phyloP scores from a whole-genome alignment of 2,329 filamentous ascomycete genomes.

The Byssoonygena ceratinophila region DNA sequence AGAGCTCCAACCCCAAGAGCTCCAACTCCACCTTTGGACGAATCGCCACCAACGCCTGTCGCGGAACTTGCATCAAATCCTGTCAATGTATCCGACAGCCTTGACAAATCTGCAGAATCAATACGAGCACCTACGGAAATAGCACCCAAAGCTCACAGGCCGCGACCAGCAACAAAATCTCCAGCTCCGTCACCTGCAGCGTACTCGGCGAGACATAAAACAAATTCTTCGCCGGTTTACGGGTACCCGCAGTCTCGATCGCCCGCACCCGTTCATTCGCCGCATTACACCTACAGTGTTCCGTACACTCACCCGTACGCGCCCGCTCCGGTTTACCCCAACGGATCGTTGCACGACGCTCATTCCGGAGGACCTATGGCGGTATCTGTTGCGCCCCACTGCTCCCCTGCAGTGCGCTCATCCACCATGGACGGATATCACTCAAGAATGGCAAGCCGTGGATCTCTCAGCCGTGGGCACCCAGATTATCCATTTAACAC shows the following conservation, averaged over 20 bases:
- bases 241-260: slow-evolving; percentile 21
- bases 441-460: slow-evolving; percentile 19
- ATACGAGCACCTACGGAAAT: slow-evolving; percentile 9
- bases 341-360: slow-evolving; percentile 22
- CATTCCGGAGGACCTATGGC: slow-evolving; percentile 20
- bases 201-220: slow-evolving; percentile 15
- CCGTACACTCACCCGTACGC: slow-evolving; percentile 31
- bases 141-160: slow-evolving; percentile 9
- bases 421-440: slow-evolving; percentile 31
- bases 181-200: slow-evolving; percentile 12
- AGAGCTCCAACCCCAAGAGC: not conserved
- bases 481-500: slow-evolving; percentile 24
- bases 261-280: slow-evolving; percentile 18
- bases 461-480: slow-evolving; percentile 23
- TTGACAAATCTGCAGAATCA: slow-evolving; percentile 8
- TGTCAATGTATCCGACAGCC: slow-evolving; percentile 12
- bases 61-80: not conserved
- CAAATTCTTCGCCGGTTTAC: slow-evolving; percentile 13
- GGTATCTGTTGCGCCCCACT: slow-evolving; percentile 10
- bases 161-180: slow-evolving; percentile 6
- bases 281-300: slow-evolving; percentile 20
- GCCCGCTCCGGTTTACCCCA: slow-evolving; percentile 28
- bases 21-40: not conserved
- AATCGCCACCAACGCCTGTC: slow-evolving; percentile 2
- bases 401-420: slow-evolving; percentile 26